Base-by-base conservation (phyloP, 108 stramenopile genomes). In the Fistulifera pelliculosa region DNA sequence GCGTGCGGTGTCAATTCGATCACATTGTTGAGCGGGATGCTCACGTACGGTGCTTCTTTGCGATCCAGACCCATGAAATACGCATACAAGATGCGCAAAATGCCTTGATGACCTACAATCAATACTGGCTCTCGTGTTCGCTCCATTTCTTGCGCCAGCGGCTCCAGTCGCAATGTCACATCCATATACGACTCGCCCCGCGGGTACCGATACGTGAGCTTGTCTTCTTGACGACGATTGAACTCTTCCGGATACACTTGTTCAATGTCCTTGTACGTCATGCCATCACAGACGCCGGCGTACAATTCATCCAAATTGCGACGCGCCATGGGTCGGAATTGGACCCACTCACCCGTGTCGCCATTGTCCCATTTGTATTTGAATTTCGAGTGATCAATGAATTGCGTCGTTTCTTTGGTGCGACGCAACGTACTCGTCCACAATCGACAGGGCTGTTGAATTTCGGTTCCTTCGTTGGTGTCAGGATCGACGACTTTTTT, bases 151-250 rank as follows among this genome's bases (percentile, higher is more conserved):
- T 95, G 86, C 39, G 97, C 93, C 57, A 99, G 72, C 14, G 95
- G 90, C 60, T 99, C 99, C 49, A 99, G 76, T 25, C 99, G 76
- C 56, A 91, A 69, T 15, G 96, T 97, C 28, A 99, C 86, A 72
- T 99, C 99, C 84, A 97, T 93, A 76, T 99, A 99, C 6, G 84
- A 89, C 78, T 99, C 98, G 71, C 85, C 87, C 56, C 87, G 63
- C 17, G 87, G 87, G 58, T 90, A 91, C 24, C 87, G 77, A 67
- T 95, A 97, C 44, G 90, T 74, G 19, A 97, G 68, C 72, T 98
- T 98, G 62, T 98, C 96, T 38, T 76, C 68, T 67, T 94, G 88
- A 18, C 99, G 79, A 22, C 85, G 59, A 24, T 62, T 51, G 63
- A 96, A 99, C 71, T 98, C 99, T 40, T 94, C 92, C 14, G 99